Evolutionary conservation across 2,329 filamentous ascomycete genomes (phyloP).

Genomic region (Myotisia sp.): DNA sequence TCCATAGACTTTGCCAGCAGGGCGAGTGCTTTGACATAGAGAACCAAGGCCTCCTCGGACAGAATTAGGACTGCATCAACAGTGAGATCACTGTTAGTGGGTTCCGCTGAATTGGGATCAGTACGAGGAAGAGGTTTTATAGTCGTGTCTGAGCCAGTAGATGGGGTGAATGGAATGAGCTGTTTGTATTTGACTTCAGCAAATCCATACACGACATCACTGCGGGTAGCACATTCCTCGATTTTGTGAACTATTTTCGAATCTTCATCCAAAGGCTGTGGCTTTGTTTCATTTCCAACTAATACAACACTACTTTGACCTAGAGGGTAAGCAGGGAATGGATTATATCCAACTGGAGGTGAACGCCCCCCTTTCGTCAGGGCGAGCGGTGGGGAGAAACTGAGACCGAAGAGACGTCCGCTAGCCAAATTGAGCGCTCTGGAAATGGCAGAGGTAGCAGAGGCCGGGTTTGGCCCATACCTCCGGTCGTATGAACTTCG

Average conservation of each 20-base stretch:
- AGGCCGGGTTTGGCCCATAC: slow-evolving; percentile 57
- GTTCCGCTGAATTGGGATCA: slow-evolving; percentile 30
- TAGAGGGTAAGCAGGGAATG: slow-evolving; percentile 73
- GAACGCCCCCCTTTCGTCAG: slow-evolving; percentile 33
- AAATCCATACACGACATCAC: slow-evolving; percentile 93
- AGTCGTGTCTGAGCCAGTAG: slow-evolving; percentile 29
- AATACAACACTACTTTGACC: slow-evolving; percentile 55
- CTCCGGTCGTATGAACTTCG: slow-evolving; percentile 69
- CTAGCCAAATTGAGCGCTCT: slow-evolving; percentile 94
- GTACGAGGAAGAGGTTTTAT: slow-evolving; percentile 19
- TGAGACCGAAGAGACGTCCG: slow-evolving; percentile 38
- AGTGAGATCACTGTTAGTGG: slow-evolving; percentile 65
- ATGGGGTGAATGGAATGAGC: slow-evolving; percentile 76
- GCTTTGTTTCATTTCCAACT: slow-evolving; percentile 48
- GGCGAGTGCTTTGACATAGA: slow-evolving; percentile 88
- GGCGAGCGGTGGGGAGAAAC: slow-evolving; percentile 36
- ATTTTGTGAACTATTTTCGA: slow-evolving; percentile 62
- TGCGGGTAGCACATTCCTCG: slow-evolving; percentile 82
- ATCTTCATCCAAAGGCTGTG: slow-evolving; percentile 61
- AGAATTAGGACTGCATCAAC: slow-evolving; percentile 71
- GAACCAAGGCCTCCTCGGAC: slow-evolving; percentile 84
- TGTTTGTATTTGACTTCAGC: slow-evolving; percentile 98
- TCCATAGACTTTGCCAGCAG: slow-evolving; percentile 91
- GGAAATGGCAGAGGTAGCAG: slow-evolving; percentile 78
- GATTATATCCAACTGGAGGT: slow-evolving; percentile 39